Evolutionary conservation across 331 rosid genomes (phyloP), one percentile per base, ranked within the genome.

Genomic region (Acacia pycnantha): DNA sequence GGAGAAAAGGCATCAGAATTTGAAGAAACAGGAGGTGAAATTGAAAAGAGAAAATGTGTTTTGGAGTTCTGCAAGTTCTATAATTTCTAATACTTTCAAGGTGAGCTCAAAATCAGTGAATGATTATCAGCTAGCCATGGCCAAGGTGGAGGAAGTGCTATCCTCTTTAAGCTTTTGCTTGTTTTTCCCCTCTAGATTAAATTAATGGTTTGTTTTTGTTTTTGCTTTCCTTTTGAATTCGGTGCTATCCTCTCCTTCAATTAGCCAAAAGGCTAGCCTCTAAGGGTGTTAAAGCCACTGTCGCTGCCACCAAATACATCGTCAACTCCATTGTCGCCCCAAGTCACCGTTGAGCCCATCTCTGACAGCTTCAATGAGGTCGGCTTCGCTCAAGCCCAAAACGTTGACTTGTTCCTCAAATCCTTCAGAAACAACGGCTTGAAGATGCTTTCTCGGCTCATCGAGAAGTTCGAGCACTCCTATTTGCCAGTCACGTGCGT

Each of bases 221-320:
- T 7, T 22, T 8, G 47, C 37, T 71, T n/a, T 7, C 84, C 7
- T 18, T 29, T 29, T 64, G 9, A 12, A 64, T 64, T 29, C 21
- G 5, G 0, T 33, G 37, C 5, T 33, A 91, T 84, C 98, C 97
- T 11, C 76, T 89, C 2, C 83, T 91, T 29, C 97, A 93, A 58
- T 91, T 93, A 15, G 90, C 94, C 8, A 93, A 31, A 31, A 93
- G 94, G 5, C 62, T 92, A 31, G 85, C 88, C 47, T 92, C 94
- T 0, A 87, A 84, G 58, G 87, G 91, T 1, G 78, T 90, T 29
- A 88, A 86, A 29, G 90, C 94, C 84, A 92, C 97, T 0, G 9
- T 94, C 0, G 95, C 94, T 64, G 86, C 93, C 41, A 91, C 96
- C 37, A 86, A 70, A 11, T 89, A 85, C 88, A 88, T 91, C 0